phyloP scores from a whole-genome alignment of 495 filamentous ascomycete species.

The Neurospora intermedia region DNA sequence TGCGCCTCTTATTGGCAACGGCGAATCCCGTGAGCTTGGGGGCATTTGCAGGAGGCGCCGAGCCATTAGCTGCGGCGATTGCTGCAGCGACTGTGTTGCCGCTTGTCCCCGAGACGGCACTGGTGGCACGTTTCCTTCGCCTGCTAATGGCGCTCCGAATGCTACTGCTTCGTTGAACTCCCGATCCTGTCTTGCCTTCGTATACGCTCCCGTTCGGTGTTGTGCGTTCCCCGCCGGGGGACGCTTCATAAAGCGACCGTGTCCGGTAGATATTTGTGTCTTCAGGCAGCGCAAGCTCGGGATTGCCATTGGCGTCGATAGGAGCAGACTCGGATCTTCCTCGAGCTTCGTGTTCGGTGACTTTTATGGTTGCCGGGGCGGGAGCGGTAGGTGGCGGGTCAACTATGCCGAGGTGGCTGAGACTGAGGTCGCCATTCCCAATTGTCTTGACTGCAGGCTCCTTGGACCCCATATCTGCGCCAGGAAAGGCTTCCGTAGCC shows the following conservation, averaged over 20 bases:
- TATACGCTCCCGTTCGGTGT: conserved; percentile 55
- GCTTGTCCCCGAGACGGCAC: conserved; percentile 54
- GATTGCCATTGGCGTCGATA: conserved; percentile 15
- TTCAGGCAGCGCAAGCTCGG: conserved; percentile 19
- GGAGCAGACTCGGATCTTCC: conserved; percentile 36
- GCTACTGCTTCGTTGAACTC: conserved; percentile 63
- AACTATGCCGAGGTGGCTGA: conserved; percentile 69
- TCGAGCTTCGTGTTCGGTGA: conserved; percentile 33
- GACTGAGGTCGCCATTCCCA: conserved; percentile 76
- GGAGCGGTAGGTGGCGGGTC: conserved; percentile 34
- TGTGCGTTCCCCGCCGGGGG: conserved; percentile 44
- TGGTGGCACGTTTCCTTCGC: conserved; percentile 72
- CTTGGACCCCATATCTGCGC: conserved; percentile 42
- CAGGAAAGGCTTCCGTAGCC: conserved; percentile 23
- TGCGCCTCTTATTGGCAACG: conserved; percentile 89
- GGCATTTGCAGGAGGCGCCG: conserved; percentile 40
- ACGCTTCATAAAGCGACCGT: conserved; percentile 35
- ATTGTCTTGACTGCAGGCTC: conserved; percentile 79
- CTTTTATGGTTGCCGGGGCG: conserved; percentile 30
- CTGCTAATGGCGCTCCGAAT: conserved; percentile 65
- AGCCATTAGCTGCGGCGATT: conserved; percentile 52
- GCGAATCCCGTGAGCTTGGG: conserved; percentile 89
- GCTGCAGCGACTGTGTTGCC: conserved; percentile 53
- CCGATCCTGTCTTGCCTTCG: conserved; percentile 48
- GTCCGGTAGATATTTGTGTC: conserved; percentile 23